phyloP scores from a whole-genome alignment of 306 rosid species.

The Lathyrus oleraceus region DNA sequence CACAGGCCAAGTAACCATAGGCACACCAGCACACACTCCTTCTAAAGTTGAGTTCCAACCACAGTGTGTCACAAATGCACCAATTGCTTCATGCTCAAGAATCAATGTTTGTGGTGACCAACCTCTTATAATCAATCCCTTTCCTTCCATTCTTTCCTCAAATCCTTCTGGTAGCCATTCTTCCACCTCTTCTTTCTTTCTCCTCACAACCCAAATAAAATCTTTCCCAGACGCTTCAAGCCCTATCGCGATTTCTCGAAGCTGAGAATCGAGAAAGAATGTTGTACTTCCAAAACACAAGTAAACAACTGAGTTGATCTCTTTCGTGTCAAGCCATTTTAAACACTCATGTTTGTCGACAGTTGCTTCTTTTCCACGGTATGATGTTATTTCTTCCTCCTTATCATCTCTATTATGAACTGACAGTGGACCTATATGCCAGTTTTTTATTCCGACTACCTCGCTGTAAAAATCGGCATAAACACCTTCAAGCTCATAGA shows the following conservation, averaged over 20 bases:
- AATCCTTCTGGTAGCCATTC: slow-evolving; percentile 43
- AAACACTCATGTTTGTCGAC: slow-evolving; percentile 32
- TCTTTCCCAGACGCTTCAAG: slow-evolving; percentile 53
- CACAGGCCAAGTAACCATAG: slow-evolving; percentile 55
- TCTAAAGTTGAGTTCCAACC: slow-evolving; percentile 62
- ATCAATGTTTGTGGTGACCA: slow-evolving; percentile 54
- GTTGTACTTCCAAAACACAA: slow-evolving; percentile 52
- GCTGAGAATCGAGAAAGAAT: slow-evolving; percentile 43
- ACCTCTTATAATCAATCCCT: slow-evolving; percentile 47
- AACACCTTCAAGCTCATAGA: slow-evolving; percentile 54
- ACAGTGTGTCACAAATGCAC: slow-evolving; percentile 50
- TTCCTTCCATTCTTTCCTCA: slow-evolving; percentile 47
- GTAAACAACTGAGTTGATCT: slow-evolving; percentile 53
- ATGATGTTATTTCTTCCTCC: not conserved
- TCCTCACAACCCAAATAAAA: slow-evolving; percentile 54
- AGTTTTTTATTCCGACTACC: slow-evolving; percentile 43
- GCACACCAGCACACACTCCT: slow-evolving; percentile 41
- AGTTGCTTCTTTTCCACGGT: slow-evolving; percentile 12
- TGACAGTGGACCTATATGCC: slow-evolving; percentile 70
- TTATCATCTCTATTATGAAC: not conserved
- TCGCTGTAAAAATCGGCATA: slow-evolving; percentile 49
- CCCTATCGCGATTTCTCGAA: slow-evolving; percentile 51
- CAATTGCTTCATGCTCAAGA: slow-evolving; percentile 42
- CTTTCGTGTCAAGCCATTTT: slow-evolving; percentile 43
- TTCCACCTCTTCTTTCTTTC: not conserved